Evolutionary conservation across 495 filamentous ascomycete genomes (phyloP).

Genomic region (Neurospora hispaniola): DNA sequence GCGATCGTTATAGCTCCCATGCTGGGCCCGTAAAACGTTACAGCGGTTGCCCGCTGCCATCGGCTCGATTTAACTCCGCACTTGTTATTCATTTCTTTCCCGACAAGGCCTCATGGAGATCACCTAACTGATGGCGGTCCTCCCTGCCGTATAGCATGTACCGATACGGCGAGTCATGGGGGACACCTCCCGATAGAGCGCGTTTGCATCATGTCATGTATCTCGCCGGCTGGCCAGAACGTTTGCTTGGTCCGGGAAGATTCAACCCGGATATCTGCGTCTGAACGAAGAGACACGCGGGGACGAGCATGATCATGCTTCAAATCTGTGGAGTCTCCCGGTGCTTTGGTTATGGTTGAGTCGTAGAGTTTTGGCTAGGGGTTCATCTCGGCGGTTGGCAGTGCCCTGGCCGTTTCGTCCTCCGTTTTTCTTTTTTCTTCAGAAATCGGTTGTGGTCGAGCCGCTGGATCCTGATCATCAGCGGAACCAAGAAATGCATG

Average conservation of each 20-base stretch:
- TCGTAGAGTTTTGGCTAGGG: neutral
- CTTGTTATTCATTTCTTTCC: neutral
- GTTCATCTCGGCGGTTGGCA: neutral
- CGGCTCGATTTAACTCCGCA: neutral
- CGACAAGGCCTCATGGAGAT: neutral
- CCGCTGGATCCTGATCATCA: neutral
- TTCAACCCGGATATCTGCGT: slow-evolving; percentile 18
- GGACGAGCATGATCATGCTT: slow-evolving; percentile 18
- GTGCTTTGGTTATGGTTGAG: slow-evolving; percentile 18
- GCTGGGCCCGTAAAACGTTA: slow-evolving; percentile 3
- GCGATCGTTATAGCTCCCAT: neutral
- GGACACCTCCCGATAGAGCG: slow-evolving; percentile 3
- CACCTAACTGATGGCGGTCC: neutral
- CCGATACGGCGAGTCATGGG: neutral
- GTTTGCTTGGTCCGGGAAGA: slow-evolving; percentile 12
- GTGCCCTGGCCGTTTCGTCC: neutral
- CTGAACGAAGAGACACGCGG: slow-evolving; percentile 10
- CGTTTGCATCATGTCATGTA: slow-evolving; percentile 19
- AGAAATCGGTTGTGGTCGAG: neutral
- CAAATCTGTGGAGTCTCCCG: slow-evolving; percentile 4
- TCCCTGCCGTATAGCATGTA: neutral
- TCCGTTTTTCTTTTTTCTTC: neutral
- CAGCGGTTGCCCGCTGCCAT: neutral
- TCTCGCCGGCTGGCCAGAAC: slow-evolving; percentile 10
- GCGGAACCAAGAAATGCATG: neutral